phyloP scores from a whole-genome alignment of 2,329 filamentous ascomycete genomes.

The Plectosphaerella cucumerina region DNA sequence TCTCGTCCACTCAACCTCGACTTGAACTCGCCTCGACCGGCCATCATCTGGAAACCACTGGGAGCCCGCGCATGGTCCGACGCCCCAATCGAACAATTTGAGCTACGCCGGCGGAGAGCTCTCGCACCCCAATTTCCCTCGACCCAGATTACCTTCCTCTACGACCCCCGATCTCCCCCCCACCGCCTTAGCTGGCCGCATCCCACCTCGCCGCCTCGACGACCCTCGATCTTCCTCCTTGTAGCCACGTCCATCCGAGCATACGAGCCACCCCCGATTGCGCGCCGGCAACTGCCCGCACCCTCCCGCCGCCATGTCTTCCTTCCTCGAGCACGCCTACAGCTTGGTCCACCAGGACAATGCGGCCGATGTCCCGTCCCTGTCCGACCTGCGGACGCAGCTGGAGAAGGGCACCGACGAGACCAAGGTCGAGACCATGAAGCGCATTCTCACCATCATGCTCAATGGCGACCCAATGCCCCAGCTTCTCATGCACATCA shows the following conservation, averaged over 20 bases:
- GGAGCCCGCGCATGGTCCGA: slow-evolving; percentile 7
- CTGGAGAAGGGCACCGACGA: slow-evolving; percentile 93
- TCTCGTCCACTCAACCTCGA: not conserved
- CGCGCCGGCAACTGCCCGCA: slow-evolving; percentile 15
- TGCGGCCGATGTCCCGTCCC: slow-evolving; percentile 81
- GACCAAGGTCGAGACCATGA: slow-evolving; percentile 92
- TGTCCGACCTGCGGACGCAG: slow-evolving; percentile 89
- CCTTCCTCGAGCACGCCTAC: slow-evolving; percentile 92
- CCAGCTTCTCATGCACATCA: slow-evolving; percentile 97
- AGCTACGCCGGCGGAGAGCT: slow-evolving; percentile 5
- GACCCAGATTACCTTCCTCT: not conserved
- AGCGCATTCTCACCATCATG: slow-evolving; percentile 94
- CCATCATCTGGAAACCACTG: slow-evolving; percentile 6
- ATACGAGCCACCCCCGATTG: slow-evolving; percentile 10
- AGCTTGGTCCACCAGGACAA: slow-evolving; percentile 98
- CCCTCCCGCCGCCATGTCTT: slow-evolving; percentile 67
- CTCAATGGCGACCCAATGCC: slow-evolving; percentile 97
- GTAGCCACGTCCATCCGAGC: slow-evolving; percentile 13
- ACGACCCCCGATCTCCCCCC: slow-evolving; percentile 18
- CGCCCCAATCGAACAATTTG: not conserved
- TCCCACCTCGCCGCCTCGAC: slow-evolving; percentile 10
- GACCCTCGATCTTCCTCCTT: slow-evolving; percentile 13
- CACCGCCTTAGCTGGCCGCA: slow-evolving; percentile 16
- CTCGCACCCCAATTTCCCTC: not conserved
- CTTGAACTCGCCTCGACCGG: not conserved